These are phyloP conservation scores for Exophiala spinifera DNA, from an alignment of 2,329 filamentous ascomycete species.

Conservation along the genomic window DNA sequence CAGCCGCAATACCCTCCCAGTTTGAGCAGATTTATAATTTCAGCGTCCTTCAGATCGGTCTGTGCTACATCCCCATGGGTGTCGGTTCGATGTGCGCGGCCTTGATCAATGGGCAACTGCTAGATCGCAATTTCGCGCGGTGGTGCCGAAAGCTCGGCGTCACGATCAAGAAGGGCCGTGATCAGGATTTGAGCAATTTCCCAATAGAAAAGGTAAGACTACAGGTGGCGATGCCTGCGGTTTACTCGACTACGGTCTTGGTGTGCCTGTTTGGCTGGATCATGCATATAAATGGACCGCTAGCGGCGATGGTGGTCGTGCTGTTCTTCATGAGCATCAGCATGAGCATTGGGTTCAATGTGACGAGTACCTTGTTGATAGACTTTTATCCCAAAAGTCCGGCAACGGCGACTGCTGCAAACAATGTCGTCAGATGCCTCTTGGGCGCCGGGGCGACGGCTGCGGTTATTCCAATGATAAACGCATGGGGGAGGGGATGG, in stretches of 20 bases:
- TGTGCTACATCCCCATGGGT: slow-evolving; percentile 36
- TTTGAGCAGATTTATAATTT: slow-evolving; percentile 48
- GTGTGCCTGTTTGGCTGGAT: slow-evolving; percentile 41
- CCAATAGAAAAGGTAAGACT: slow-evolving; percentile 47
- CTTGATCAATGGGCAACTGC: slow-evolving; percentile 45
- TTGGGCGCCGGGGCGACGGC: slow-evolving; percentile 53
- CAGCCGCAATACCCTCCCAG: slow-evolving; percentile 46
- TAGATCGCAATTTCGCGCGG: slow-evolving; percentile 72
- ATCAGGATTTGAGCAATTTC: slow-evolving; percentile 51
- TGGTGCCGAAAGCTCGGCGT: slow-evolving; percentile 62
- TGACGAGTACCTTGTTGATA: slow-evolving; percentile 47
- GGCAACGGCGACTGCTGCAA: slow-evolving; percentile 52
- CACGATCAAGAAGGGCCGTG: slow-evolving; percentile 56
- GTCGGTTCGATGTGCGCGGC: slow-evolving; percentile 31
- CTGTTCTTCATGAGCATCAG: slow-evolving; percentile 39
- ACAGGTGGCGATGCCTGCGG: slow-evolving; percentile 34
- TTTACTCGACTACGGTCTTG: slow-evolving; percentile 29
- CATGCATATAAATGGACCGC: slow-evolving; percentile 33
- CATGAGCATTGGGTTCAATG: slow-evolving; percentile 43
- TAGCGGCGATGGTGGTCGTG: slow-evolving; percentile 36
- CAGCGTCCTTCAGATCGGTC: slow-evolving; percentile 46
- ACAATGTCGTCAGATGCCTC: slow-evolving; percentile 54
- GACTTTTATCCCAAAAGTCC: slow-evolving; percentile 52
- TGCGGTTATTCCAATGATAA: slow-evolving; percentile 50
- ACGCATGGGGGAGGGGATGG: slow-evolving; percentile 47